A percentile compares a stretch with the other conserved stretches of the same genome.
These are phyloP conservation scores for Isochrysis galbana DNA, from an alignment of 78 protist species.

Conservation along the genomic window DNA sequence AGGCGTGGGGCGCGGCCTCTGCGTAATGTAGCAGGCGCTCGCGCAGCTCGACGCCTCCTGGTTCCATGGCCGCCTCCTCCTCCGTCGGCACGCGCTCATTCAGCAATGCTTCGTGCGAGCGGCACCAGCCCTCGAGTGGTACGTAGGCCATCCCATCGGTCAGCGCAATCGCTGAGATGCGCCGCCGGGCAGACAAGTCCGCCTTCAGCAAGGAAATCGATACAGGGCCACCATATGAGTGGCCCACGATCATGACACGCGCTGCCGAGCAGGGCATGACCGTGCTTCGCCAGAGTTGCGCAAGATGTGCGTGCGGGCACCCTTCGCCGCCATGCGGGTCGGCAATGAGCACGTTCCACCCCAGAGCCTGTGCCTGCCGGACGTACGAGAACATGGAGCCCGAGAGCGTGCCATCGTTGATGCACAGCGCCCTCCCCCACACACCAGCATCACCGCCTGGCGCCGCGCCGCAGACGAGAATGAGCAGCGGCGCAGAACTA, in stretches of 20 bases:
- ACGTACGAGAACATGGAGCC: neutral
- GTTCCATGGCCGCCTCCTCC: neutral
- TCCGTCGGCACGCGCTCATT: neutral
- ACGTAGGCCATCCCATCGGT: neutral
- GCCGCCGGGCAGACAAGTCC: neutral
- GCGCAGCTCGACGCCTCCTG: neutral
- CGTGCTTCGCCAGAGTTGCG: neutral
- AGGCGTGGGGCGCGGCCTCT: neutral
- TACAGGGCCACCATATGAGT: neutral
- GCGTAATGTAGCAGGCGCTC: neutral
- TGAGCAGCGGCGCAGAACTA: neutral
- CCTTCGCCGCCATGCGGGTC: neutral
- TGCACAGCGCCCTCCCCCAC: neutral
- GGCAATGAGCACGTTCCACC: neutral
- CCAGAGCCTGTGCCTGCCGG: neutral
- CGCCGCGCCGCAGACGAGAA: neutral
- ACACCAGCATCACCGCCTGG: neutral
- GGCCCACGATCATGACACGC: neutral
- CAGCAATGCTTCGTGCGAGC: neutral
- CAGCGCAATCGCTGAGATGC: neutral
- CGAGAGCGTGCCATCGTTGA: neutral
- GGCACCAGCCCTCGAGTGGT: neutral
- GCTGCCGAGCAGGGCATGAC: neutral
- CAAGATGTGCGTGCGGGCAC: neutral
- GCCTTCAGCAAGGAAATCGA: neutral